Base-by-base conservation (phyloP, 768 basidiomycete species). In the Lenzites betulinus region DNA sequence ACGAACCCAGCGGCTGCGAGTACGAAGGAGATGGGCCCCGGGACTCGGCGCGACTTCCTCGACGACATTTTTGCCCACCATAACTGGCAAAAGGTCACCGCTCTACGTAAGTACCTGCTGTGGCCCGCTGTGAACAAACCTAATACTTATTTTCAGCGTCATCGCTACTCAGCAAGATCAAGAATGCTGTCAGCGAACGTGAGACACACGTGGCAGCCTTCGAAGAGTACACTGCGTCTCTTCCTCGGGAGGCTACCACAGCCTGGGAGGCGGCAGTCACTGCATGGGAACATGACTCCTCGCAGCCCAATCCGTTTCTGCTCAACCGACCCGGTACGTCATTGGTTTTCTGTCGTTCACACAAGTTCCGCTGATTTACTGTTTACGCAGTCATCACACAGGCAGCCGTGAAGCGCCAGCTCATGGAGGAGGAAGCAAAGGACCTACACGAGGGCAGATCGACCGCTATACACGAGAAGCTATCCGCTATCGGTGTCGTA, bases 1-100 rank as follows among this genome's bases (percentile, higher is more conserved):
- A 63, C 71, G 9, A 78, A 79, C 57, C 54, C 67, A 0, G 62
- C 70, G 0, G 74, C 72, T 0, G 54, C 67, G 0, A 76, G 74
- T 59, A 74, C 73, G 3, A 59, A 68, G 2, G 76, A 78, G 42
- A 79, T 78, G 77, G 75, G 70, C 0, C 71, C 74, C 0, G 63
- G 73, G 22, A 58, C 71, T 44, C 30, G 73, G 0, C 64, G 68
- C 9, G 77, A 78, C 16, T 70, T 73, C 0, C 58, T 81, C 11
- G 74, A 81, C 53, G 74, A 79, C 44, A 62, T 67, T n/a, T 67
- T 72, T 20, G 71, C 74, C 5, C 75, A 71, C 63, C 65, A 63
- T 38, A 73, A 75, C 56, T 78, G 75, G 75, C 75, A 74, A 35
- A 79, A 79, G 33, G 33, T 71, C 7, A 62, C 60, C 7, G 51